These are phyloP conservation scores for Calonectria honghensis DNA, from an alignment of 2,329 filamentous ascomycete genomes.

Conservation along the genomic window DNA sequence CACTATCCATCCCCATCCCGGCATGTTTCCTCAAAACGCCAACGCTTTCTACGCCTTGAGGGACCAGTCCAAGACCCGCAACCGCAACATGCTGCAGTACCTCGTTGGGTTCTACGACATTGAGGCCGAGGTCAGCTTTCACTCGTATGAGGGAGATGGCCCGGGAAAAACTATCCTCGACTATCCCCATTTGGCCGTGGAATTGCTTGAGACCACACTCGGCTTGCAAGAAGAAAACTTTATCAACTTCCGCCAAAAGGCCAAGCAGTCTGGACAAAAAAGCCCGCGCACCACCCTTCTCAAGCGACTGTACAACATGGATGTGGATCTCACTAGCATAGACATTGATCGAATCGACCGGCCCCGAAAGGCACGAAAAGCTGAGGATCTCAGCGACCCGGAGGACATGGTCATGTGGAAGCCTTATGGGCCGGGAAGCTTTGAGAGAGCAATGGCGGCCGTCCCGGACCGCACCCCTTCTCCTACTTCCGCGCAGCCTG, in stretches of 20 bases:
- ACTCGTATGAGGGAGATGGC: neutral
- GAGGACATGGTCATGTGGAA: neutral
- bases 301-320: neutral
- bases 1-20: neutral
- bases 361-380: neutral
- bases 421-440: neutral
- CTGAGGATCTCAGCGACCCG: neutral
- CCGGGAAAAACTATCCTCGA: neutral
- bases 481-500: neutral
- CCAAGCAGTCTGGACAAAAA: neutral
- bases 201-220: neutral
- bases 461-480: neutral
- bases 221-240: neutral
- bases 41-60: neutral
- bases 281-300: neutral
- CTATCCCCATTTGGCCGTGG: neutral
- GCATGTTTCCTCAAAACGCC: neutral
- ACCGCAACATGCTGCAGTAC: neutral
- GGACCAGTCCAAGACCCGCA: neutral
- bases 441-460: neutral
- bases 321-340: neutral
- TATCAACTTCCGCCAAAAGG: neutral
- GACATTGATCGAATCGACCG: neutral
- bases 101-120: neutral
- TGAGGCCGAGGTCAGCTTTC: neutral